phyloP scores from a whole-genome alignment of 345 rosid species.

The Stellera chamaejasme region DNA sequence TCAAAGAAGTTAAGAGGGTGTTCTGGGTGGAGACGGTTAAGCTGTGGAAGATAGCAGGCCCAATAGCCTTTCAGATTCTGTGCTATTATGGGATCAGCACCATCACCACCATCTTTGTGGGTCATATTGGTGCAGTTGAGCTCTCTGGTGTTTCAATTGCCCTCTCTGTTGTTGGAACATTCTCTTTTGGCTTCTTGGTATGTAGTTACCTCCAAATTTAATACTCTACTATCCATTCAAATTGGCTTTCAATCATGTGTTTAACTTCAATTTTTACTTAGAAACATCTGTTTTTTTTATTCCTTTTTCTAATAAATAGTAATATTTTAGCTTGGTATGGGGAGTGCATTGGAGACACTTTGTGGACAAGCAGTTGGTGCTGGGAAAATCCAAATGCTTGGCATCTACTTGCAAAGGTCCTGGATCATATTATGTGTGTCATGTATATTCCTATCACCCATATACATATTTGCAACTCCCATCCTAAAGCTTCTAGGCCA shows the following conservation, averaged over 20 bases:
- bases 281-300: not conserved
- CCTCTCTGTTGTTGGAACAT: constrained; percentile 60
- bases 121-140: constrained; percentile 58
- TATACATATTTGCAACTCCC: constrained; percentile 61
- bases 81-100: constrained; percentile 50
- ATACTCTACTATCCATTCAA: no score
- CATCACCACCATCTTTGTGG: constrained; percentile 48
- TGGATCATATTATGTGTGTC: constrained; percentile 46
- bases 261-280: no score
- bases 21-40: constrained; percentile 41
- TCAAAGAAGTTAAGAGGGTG: constrained; percentile 30
- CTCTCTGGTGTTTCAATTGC: constrained; percentile 65
- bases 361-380: constrained; percentile 96
- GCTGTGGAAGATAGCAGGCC: constrained; percentile 61
- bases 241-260: no score
- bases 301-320: not conserved
- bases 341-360: constrained; percentile 83
- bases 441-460: constrained; percentile 40
- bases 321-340: constrained; percentile 96
- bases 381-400: constrained; percentile 65
- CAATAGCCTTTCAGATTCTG: constrained; percentile 37
- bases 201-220: not conserved
- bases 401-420: constrained; percentile 78
- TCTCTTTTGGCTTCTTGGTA: constrained; percentile 75
- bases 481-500: constrained; percentile 53